A percentile compares a stretch with the other conserved stretches of the same genome.
These are phyloP conservation scores for Thyridium curvatum DNA, from an alignment of 2,329 filamentous ascomycete genomes.

Conservation along the genomic window DNA sequence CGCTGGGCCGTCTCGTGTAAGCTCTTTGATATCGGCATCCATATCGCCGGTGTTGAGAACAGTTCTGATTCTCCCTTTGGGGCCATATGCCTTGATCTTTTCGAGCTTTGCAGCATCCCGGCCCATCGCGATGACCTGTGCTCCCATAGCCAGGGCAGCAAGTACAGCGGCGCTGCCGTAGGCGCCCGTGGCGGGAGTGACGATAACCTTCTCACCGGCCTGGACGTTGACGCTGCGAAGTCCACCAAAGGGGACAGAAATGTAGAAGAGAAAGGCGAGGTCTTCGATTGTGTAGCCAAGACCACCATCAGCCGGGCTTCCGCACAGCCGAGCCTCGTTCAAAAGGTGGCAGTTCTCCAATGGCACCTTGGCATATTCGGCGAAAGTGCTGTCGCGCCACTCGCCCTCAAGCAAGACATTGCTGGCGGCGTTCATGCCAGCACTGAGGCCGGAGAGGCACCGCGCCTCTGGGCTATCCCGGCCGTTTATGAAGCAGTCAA, in stretches of 20 bases:
- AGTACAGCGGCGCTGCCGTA: constrained; percentile 39
- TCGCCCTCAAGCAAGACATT: too few relatives aligned
- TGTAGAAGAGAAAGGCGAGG: constrained; percentile 25
- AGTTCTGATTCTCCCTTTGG: too few relatives aligned
- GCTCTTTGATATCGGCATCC: constrained; percentile 21
- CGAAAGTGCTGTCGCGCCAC: constrained; percentile 23
- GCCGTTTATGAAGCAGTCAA: too few relatives aligned
- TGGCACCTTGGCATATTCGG: constrained; percentile 25
- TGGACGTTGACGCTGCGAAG: constrained; percentile 33
- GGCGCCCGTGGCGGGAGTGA: constrained; percentile 38
- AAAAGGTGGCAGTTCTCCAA: constrained; percentile 26
- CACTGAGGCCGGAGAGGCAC: too few relatives aligned
- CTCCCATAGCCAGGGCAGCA: constrained; percentile 41
- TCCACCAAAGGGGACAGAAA: constrained; percentile 40
- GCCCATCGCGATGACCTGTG: constrained; percentile 42
- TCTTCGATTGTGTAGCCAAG: constrained; percentile 32
- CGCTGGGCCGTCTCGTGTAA: constrained; percentile 17
- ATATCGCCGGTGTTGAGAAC: constrained; percentile 35
- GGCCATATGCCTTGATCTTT: too few relatives aligned
- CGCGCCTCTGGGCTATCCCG: too few relatives aligned
- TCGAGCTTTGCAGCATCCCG: constrained; percentile 28
- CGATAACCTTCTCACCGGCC: constrained; percentile 38
- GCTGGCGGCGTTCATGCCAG: too few relatives aligned
- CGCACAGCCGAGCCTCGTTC: constrained; percentile 21
- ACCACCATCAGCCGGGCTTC: too few relatives aligned